Percentiles rank a stretch among this genome's conserved stretches.
Evolutionary conservation across 352 stramenopile genomes (phyloP).

Genomic region (Phytophthora megakarya): DNA sequence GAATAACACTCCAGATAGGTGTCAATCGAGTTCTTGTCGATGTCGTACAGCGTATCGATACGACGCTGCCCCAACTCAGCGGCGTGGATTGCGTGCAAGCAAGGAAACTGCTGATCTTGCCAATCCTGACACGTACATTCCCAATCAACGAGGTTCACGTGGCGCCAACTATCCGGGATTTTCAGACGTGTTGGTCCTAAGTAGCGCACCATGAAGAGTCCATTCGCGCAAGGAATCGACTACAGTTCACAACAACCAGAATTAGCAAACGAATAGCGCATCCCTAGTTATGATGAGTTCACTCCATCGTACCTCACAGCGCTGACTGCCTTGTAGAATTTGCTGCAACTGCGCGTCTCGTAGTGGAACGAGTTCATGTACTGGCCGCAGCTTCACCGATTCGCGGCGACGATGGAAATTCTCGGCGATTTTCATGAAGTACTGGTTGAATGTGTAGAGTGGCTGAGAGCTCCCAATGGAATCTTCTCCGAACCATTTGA

Average conservation of each 20-base stretch:
- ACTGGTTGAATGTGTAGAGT: slow-evolving; percentile 66
- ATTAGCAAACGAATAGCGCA: slow-evolving; percentile 5
- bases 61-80: slow-evolving; percentile 71
- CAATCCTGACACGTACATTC: slow-evolving; percentile 84
- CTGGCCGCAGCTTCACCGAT: slow-evolving; percentile 52
- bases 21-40: slow-evolving; percentile 70
- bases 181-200: slow-evolving; percentile 56
- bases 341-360: slow-evolving; percentile 68
- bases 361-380: slow-evolving; percentile 65
- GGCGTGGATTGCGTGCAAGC: slow-evolving; percentile 76
- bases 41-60: slow-evolving; percentile 77
- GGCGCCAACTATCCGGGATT: slow-evolving; percentile 73
- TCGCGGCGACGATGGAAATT: slow-evolving; percentile 74
- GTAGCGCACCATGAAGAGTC: slow-evolving; percentile 80
- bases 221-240: slow-evolving; percentile 82
- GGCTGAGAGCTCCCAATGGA: slow-evolving; percentile 66
- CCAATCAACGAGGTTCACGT: slow-evolving; percentile 77
- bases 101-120: slow-evolving; percentile 80
- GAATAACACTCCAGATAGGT: slow-evolving; percentile 67
- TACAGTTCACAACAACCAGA: slow-evolving; percentile 23
- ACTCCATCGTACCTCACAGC: slow-evolving; percentile 75
- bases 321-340: slow-evolving; percentile 74
- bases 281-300: background rate
- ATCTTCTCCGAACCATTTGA: slow-evolving; percentile 68
- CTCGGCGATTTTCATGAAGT: slow-evolving; percentile 75